Conservation (phyloP, 2,329 filamentous ascomycete genomes). For the Talaromyces sp. region DNA sequence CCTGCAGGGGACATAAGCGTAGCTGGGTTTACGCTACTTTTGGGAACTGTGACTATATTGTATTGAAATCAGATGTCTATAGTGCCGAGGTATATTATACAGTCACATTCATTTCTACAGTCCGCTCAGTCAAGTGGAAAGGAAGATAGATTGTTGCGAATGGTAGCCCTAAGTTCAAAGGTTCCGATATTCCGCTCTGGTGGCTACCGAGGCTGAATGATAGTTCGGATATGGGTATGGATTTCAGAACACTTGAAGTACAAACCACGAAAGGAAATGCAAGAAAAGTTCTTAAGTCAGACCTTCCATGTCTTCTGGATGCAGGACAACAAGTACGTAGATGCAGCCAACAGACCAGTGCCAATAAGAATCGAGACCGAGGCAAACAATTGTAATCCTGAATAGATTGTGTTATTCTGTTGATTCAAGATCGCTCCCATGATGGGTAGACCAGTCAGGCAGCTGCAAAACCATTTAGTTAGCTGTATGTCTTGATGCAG, state of each 20-base stretch:
- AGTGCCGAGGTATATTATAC: not conserved
- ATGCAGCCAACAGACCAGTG: not conserved
- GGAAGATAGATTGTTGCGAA: too few relatives aligned
- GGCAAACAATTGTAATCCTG: conserved; percentile 25
- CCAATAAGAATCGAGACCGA: conserved; percentile 13
- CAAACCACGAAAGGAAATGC: too few relatives aligned
- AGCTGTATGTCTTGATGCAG: not conserved
- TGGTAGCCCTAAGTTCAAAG: too few relatives aligned
- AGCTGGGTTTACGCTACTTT: too few relatives aligned
- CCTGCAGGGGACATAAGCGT: too few relatives aligned
- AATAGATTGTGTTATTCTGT: conserved; percentile 20
- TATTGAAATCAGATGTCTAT: not conserved
- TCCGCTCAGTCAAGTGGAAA: not conserved
- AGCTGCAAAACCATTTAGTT: conserved; percentile 11
- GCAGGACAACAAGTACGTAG: not conserved
- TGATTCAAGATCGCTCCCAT: conserved; percentile 25
- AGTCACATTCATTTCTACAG: not conserved
- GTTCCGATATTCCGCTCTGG: not conserved
- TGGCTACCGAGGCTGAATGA: too few relatives aligned
- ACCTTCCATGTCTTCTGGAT: not conserved
- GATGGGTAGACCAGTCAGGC: conserved; percentile 26
- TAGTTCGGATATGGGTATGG: too few relatives aligned
- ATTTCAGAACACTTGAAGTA: too few relatives aligned
- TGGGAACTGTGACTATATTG: too few relatives aligned
- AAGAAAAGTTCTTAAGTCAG: too few relatives aligned